phyloP scores from a whole-genome alignment of 2,329 filamentous ascomycete genomes.

The Ascochyta clinopodiicola region DNA sequence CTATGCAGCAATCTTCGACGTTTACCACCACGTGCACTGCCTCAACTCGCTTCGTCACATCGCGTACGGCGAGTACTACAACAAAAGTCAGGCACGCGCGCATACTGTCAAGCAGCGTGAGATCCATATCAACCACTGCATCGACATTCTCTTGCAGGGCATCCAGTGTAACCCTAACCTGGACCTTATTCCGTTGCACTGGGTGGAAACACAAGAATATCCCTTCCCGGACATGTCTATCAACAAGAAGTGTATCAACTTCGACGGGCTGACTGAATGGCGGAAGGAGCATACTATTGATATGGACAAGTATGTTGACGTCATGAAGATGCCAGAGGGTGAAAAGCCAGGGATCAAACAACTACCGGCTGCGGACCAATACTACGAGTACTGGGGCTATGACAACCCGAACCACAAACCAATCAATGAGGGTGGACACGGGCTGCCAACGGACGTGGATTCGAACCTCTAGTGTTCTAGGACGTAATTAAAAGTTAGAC shows the following conservation, averaged over 20 bases:
- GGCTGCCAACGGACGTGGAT: constrained; percentile 18
- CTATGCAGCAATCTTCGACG: constrained; percentile 21
- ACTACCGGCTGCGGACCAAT: constrained; percentile 22
- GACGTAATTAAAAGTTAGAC: no score
- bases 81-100: constrained; percentile 12
- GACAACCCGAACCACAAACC: constrained; percentile 26
- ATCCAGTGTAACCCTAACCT: constrained; percentile 22
- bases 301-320: constrained; percentile 26
- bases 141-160: constrained; percentile 18
- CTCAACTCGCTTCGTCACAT: constrained; percentile 20
- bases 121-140: constrained; percentile 23
- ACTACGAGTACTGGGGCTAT: constrained; percentile 26
- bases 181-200: constrained; percentile 22
- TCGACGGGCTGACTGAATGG: constrained; percentile 24
- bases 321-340: constrained; percentile 20
- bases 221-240: constrained; percentile 20
- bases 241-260: constrained; percentile 23
- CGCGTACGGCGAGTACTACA: constrained; percentile 19
- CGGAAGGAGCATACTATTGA: constrained; percentile 22
- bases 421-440: constrained; percentile 17
- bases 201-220: constrained; percentile 19
- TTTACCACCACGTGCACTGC: constrained; percentile 24
- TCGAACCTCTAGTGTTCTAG: not conserved
- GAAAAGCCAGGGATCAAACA: constrained; percentile 20
- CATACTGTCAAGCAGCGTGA: constrained; percentile 18